Percentiles rank a stretch among this genome's conserved stretches.
phyloP scores from a whole-genome alignment of 148 eudicot genomes.

The Rhododendron vialii region DNA sequence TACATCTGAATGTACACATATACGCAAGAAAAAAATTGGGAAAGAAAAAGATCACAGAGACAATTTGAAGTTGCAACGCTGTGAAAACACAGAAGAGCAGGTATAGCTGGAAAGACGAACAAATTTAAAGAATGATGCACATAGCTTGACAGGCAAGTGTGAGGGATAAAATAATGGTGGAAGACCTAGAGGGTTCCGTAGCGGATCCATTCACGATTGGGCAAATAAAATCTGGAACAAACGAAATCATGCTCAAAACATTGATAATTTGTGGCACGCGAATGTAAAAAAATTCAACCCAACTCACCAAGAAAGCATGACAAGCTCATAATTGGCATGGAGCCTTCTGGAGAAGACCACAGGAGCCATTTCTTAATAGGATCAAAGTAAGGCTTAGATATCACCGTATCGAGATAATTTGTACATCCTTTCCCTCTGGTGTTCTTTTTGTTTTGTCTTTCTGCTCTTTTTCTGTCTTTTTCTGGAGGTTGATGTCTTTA shows the following conservation, averaged over 20 bases:
- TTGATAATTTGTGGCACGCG: background rate
- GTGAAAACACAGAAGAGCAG: background rate
- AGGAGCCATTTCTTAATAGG: background rate
- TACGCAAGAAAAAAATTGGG: background rate
- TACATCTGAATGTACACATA: background rate
- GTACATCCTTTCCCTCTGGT: background rate
- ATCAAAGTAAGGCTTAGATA: background rate
- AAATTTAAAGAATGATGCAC: background rate
- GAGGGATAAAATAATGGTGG: background rate
- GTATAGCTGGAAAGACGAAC: background rate
- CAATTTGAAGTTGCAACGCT: background rate
- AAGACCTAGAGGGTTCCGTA: background rate
- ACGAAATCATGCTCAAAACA: background rate
- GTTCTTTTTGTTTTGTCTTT: background rate
- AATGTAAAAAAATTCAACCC: background rate
- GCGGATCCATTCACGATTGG: background rate
- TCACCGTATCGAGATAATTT: background rate
- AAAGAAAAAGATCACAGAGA: background rate
- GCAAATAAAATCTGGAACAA: background rate
- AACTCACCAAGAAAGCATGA: background rate
- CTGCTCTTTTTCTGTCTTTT: background rate
- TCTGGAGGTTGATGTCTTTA: background rate
- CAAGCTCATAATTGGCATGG: background rate
- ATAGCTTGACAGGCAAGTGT: background rate
- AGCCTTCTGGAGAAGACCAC: background rate